Evolutionary conservation across 257 asterid species (phyloP), one percentile per base, ranked within the genome.

Genomic region (Ajuga chamaepitys): DNA sequence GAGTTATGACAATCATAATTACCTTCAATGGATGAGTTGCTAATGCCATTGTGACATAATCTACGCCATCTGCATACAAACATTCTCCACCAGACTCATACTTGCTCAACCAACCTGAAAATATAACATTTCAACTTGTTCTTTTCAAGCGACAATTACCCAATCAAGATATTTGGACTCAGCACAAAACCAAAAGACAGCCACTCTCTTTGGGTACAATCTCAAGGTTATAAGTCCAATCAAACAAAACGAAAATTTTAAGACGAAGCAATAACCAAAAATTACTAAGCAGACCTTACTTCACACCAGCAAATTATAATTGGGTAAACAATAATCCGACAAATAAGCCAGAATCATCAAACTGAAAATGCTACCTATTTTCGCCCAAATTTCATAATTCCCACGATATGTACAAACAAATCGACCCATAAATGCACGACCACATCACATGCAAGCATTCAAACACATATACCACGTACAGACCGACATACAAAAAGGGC

Each of bases 21-120:
- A 82, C 88, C 88, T 79, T 76, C 71, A 74, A 58, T 0, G 66
- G 76, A 44, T 74, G 79, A 64, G 68, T 74, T 34, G 78, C 60
- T 63, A 74, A 77, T 17, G 88, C 83, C 88, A 82, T n/a, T n/a
- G n/a, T n/a, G n/a, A n/a, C n/a, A n/a, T 79, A 68, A 50, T 64
- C 79, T 76, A 65, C 58, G 50, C 68, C 69, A 24, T 20, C 61
- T 44, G 66, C 37, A 57, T 21, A 68, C 70, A 50, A 50, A 64
- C 76, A 76, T 67, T 63, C 73, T 58, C 45, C 57, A 26, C 62
- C 24, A 38, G 51, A 35, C 59, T 58, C 74, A 35, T 44, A 55
- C 37, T 17, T 55, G 32, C 54, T 32, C 38, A 16, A n/a, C 48
- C 20, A 40, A 40, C 41, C 71, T 75, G 64, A 62, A 53, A 40